These are phyloP conservation scores for Candida frijolesensis DNA, from an alignment of 1,139 yeast genomes.

Conservation along the genomic window DNA sequence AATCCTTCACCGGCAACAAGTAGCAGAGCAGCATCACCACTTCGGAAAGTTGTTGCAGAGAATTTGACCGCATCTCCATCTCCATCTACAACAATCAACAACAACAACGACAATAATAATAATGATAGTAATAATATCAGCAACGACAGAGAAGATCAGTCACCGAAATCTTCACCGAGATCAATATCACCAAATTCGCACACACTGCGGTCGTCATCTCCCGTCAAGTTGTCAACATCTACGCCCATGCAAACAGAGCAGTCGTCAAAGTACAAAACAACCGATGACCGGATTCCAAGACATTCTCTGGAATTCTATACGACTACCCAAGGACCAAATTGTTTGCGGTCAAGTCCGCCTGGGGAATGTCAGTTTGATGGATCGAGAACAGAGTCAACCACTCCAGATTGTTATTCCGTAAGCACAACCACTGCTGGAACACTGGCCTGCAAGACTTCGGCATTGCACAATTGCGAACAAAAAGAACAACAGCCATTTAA, in stretches of 20 bases:
- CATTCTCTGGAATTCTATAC: neutral
- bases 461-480: too few relatives aligned
- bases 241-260: neutral
- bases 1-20: slow-evolving; percentile 1
- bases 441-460: neutral
- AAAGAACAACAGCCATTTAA: neutral
- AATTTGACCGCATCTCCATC: too few relatives aligned
- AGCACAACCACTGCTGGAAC: neutral
- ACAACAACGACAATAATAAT: neutral
- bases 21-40: slow-evolving; percentile 31
- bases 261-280: neutral
- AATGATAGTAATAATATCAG: neutral
- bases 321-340: neutral
- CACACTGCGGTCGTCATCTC: neutral
- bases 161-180: neutral
- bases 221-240: neutral
- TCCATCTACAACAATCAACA: too few relatives aligned
- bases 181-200: neutral
- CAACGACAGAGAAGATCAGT: neutral
- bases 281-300: neutral
- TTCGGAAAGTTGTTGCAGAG: neutral
- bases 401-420: neutral
- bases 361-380: neutral
- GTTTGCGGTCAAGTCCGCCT: neutral
- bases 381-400: neutral